Conservation (phyloP, 495 filamentous ascomycete species). For the Trichocladium antarcticum region DNA sequence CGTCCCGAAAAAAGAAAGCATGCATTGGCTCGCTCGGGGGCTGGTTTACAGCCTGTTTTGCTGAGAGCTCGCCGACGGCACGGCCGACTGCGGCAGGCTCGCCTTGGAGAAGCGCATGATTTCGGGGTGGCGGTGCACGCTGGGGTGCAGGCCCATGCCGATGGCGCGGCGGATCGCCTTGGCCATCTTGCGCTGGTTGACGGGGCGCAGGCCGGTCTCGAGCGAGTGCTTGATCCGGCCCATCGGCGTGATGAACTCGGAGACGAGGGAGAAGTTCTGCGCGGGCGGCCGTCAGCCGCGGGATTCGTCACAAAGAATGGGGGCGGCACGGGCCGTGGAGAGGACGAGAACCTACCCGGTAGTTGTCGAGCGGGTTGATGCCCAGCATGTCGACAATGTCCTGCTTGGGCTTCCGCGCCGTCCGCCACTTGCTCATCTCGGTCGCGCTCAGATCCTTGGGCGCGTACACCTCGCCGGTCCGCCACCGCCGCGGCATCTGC, state of each 20-base stretch:
- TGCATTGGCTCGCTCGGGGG: too few relatives aligned
- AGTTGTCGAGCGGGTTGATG: slow-evolving; percentile 71
- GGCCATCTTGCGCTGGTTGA: slow-evolving; percentile 85
- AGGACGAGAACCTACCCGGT: slow-evolving; percentile 50
- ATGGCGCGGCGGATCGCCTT: slow-evolving; percentile 84
- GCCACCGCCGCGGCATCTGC: slow-evolving; percentile 49
- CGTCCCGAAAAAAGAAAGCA: too few relatives aligned
- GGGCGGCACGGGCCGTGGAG: not conserved
- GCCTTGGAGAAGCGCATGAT: slow-evolving; percentile 38
- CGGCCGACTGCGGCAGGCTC: not conserved
- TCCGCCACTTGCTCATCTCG: slow-evolving; percentile 59
- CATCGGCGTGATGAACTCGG: slow-evolving; percentile 73
- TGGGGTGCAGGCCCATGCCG: slow-evolving; percentile 84
- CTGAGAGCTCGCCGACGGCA: not conserved
- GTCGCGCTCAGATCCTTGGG: slow-evolving; percentile 70
- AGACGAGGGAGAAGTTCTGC: slow-evolving; percentile 91
- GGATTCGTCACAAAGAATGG: too few relatives aligned
- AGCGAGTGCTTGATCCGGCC: slow-evolving; percentile 69
- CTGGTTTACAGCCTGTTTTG: not conserved
- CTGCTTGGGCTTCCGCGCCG: slow-evolving; percentile 28
- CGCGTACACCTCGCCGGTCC: slow-evolving; percentile 71
- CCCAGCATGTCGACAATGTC: slow-evolving; percentile 77
- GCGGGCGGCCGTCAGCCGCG: too few relatives aligned
- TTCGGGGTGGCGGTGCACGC: slow-evolving; percentile 87
- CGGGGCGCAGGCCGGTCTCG: slow-evolving; percentile 68